Evolutionary conservation across 2,329 filamentous ascomycete genomes (phyloP).

Genomic region (Apiospora koreana): DNA sequence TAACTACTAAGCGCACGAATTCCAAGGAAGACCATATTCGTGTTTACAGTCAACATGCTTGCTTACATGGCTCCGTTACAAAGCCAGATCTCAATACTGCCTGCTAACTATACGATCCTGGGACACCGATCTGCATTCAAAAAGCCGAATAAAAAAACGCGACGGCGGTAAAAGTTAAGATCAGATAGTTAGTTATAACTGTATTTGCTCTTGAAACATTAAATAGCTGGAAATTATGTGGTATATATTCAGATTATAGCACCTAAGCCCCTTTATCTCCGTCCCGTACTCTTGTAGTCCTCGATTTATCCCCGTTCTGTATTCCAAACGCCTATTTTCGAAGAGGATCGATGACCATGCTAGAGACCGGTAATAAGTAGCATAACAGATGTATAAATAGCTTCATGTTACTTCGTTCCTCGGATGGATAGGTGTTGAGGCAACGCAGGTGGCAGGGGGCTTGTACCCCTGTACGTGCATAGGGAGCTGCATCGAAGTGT

Average conservation of each 20-base stretch:
- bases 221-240: neutral
- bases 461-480: neutral
- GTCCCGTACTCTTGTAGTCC: neutral
- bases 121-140: neutral
- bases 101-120: neutral
- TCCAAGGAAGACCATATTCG: neutral
- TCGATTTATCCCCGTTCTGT: neutral
- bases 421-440: neutral
- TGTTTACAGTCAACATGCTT: neutral
- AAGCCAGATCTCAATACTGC: neutral
- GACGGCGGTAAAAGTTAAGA: neutral
- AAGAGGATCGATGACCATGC: neutral
- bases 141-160: neutral
- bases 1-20: neutral
- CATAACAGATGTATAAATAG: neutral
- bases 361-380: neutral
- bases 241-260: neutral
- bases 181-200: neutral
- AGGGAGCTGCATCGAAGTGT: neutral
- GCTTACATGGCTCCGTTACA: neutral
- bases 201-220: neutral
- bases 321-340: neutral
- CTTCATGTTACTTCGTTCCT: neutral
- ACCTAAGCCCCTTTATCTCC: neutral
- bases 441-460: neutral